These are phyloP conservation scores for Tinospora cordifolia DNA, from an alignment of 164 flowering plant species.

Conservation along the genomic window DNA sequence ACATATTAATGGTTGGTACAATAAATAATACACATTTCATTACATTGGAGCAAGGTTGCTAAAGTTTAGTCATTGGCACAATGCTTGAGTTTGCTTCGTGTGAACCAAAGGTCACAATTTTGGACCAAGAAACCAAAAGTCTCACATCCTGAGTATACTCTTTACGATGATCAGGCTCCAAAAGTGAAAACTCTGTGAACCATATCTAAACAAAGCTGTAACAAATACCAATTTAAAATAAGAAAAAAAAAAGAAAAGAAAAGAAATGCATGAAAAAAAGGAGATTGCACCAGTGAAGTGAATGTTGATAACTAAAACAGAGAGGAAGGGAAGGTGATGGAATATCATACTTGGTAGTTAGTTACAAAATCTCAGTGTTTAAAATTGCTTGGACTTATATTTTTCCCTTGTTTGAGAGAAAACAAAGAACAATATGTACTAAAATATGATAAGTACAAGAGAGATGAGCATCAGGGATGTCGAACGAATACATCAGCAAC, in stretches of 20 bases:
- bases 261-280: background rate
- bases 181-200: background rate
- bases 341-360: too few relatives aligned
- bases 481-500: too few relatives aligned
- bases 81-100: too few relatives aligned
- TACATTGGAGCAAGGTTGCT: background rate
- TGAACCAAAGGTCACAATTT: too few relatives aligned
- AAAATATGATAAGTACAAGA: too few relatives aligned
- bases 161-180: background rate
- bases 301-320: background rate
- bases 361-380: too few relatives aligned
- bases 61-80: background rate
- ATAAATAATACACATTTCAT: background rate
- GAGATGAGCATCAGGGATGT: too few relatives aligned
- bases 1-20: background rate
- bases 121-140: too few relatives aligned
- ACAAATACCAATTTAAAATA: background rate
- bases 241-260: background rate
- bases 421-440: too few relatives aligned
- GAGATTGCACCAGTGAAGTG: background rate
- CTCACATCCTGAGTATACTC: too few relatives aligned
- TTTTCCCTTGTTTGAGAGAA: too few relatives aligned
- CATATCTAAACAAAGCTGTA: background rate
- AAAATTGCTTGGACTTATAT: too few relatives aligned
- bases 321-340: background rate